Percentiles rank a stretch among this genome's conserved stretches.
Conservation (phyloP, 164 flowering plant species). For the Vitis cinerea region DNA sequence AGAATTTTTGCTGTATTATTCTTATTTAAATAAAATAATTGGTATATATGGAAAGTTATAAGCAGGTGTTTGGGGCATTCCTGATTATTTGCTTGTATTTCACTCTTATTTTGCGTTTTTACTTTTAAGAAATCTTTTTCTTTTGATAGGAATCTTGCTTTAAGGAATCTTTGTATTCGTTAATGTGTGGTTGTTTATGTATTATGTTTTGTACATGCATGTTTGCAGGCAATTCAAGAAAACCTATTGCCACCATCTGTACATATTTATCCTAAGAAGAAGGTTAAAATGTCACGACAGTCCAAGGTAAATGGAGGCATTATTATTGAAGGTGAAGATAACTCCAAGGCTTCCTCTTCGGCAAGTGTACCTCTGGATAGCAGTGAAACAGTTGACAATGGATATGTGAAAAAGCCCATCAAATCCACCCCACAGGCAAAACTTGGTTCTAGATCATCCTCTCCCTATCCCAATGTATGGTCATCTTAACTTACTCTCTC, state of each 20-base stretch:
- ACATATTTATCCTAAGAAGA: constrained; percentile 53
- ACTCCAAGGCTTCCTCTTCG: constrained; percentile 20
- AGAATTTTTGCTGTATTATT: too few relatives aligned
- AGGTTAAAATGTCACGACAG: constrained; percentile 25
- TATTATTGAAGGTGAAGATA: constrained; percentile 16
- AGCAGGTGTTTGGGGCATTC: too few relatives aligned
- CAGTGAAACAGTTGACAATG: constrained; percentile 17
- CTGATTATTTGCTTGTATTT: too few relatives aligned
- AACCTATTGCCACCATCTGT: constrained; percentile 67
- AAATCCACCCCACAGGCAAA: constrained; percentile 18
- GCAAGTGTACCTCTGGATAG: constrained; percentile 5
- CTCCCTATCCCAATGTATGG: constrained; percentile 70
- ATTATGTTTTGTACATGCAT: background rate
- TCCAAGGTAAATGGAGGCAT: constrained; percentile 33
- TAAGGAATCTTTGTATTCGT: background rate
- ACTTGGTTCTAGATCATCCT: constrained; percentile 29
- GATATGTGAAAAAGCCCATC: constrained; percentile 13
- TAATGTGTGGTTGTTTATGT: background rate
- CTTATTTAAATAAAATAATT: too few relatives aligned
- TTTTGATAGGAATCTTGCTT: too few relatives aligned
- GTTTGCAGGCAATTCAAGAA: constrained; percentile 71
- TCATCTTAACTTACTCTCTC: constrained; percentile 2
- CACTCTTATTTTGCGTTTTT: too few relatives aligned
- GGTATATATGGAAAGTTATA: too few relatives aligned
- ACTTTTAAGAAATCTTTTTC: too few relatives aligned